Percentiles rank a stretch among this genome's conserved stretches.
phyloP scores from a whole-genome alignment of 2,329 filamentous ascomycete genomes.

The Trichoderma guizhouense region DNA sequence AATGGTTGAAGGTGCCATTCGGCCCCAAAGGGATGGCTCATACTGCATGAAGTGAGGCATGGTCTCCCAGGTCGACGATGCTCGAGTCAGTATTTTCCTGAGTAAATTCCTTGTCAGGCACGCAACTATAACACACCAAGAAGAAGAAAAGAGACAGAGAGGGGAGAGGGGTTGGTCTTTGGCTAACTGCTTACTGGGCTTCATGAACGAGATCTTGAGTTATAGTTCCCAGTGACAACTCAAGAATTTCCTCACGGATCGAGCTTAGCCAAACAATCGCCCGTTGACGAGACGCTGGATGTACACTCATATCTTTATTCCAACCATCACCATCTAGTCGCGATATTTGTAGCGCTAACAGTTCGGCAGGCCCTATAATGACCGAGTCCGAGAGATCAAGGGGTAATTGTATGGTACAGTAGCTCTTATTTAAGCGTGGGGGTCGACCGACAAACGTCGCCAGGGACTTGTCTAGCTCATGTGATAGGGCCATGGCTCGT shows the following conservation, averaged over 20 bases:
- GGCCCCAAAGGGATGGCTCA: background rate
- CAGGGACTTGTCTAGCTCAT: background rate
- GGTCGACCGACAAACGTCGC: background rate
- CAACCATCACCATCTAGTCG: background rate
- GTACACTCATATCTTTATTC: background rate
- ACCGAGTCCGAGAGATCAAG: background rate
- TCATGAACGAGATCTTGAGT: background rate
- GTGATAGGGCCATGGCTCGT: background rate
- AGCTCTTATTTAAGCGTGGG: background rate
- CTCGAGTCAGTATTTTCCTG: background rate
- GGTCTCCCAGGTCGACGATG: background rate
- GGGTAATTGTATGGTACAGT: background rate
- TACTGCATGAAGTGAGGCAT: background rate
- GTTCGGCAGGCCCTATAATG: background rate
- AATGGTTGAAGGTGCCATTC: background rate
- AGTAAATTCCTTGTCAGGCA: background rate
- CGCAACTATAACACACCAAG: background rate
- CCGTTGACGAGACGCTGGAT: background rate
- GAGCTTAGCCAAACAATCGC: background rate
- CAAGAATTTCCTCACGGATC: background rate
- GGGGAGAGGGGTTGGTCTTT: background rate
- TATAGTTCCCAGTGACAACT: background rate
- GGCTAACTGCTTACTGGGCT: background rate
- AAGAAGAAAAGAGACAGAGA: background rate
- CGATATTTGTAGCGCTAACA: background rate